Evolutionary conservation across 345 rosid genomes (phyloP).

Genomic region (Salix brachista): DNA sequence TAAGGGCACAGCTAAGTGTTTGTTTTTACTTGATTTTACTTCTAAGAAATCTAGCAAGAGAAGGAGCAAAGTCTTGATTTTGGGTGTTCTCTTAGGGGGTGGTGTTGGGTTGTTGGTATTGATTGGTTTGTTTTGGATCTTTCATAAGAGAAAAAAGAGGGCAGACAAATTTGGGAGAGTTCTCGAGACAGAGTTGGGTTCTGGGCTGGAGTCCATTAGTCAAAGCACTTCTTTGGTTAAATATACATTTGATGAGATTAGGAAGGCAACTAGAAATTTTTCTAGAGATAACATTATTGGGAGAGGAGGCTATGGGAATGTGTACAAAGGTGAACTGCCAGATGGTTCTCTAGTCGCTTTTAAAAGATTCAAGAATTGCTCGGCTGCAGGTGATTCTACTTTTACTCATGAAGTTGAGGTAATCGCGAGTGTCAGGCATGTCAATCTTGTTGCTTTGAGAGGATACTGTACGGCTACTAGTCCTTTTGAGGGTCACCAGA

Average conservation of each 20-base stretch:
- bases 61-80: conserved; percentile 25
- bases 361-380: conserved; percentile 87
- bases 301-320: conserved; percentile 89
- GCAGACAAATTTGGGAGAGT: conserved; percentile 19
- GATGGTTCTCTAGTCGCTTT: conserved; percentile 83
- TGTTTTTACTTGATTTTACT: conserved; percentile 47
- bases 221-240: conserved; percentile 65
- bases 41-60: conserved; percentile 16
- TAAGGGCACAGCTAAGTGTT: conserved; percentile 52
- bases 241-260: conserved; percentile 69
- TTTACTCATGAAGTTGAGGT: conserved; percentile 85
- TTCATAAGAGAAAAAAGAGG: conserved; percentile 28
- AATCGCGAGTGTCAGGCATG: conserved; percentile 83
- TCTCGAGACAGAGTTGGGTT: conserved; percentile 31
- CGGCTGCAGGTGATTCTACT: conserved; percentile 65
- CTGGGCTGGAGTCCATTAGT: conserved; percentile 52
- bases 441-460: conserved; percentile 72
- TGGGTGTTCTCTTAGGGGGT: conserved; percentile 27
- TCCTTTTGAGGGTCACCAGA: conserved; percentile 80
- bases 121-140: conserved; percentile 41
- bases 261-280: conserved; percentile 67
- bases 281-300: conserved; percentile 69
- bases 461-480: conserved; percentile 89
- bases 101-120: conserved; percentile 32
- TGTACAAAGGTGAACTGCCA: conserved; percentile 54